Conservation (phyloP, 345 rosid genomes). For the Dipteronia dyeriana region DNA sequence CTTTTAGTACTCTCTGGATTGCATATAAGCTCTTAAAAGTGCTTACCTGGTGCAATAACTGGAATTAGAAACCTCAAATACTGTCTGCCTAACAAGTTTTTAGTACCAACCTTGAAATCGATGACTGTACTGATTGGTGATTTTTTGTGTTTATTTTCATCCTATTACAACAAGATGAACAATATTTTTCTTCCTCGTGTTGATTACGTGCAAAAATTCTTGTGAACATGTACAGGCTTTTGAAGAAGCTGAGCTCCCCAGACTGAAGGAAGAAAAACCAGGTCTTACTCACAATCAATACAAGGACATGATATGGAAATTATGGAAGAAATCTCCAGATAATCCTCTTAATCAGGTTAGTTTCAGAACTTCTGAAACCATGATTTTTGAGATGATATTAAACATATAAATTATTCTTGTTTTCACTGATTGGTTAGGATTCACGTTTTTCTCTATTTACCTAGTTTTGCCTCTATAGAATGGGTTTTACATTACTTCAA, state of each 20-base stretch:
- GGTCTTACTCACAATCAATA: conserved; percentile 96
- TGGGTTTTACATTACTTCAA: neutral
- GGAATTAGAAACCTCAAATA: neutral
- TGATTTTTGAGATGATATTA: neutral
- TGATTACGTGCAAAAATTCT: neutral
- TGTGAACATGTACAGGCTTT: conserved; percentile 53
- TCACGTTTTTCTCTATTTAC: neutral
- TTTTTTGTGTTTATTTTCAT: neutral
- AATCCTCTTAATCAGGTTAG: conserved; percentile 94
- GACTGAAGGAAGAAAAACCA: conserved; percentile 90
- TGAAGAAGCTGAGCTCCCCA: conserved; percentile 95
- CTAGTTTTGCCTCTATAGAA: neutral
- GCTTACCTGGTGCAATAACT: neutral
- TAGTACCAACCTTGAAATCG: neutral
- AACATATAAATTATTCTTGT: neutral
- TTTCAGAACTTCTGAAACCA: neutral
- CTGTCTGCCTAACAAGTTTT: neutral
- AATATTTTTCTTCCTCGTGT: neutral
- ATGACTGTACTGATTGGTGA: neutral
- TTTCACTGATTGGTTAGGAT: neutral
- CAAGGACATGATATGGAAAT: conserved; percentile 96
- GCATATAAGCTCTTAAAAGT: conserved; percentile 2
- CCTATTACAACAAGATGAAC: neutral
- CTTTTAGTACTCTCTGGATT: neutral
- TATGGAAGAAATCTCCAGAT: conserved; percentile 99